A percentile compares a stretch with the other conserved stretches of the same genome.
These are phyloP conservation scores for Bassia scoparia DNA, from an alignment of 148 eudicot genomes.

Conservation along the genomic window DNA sequence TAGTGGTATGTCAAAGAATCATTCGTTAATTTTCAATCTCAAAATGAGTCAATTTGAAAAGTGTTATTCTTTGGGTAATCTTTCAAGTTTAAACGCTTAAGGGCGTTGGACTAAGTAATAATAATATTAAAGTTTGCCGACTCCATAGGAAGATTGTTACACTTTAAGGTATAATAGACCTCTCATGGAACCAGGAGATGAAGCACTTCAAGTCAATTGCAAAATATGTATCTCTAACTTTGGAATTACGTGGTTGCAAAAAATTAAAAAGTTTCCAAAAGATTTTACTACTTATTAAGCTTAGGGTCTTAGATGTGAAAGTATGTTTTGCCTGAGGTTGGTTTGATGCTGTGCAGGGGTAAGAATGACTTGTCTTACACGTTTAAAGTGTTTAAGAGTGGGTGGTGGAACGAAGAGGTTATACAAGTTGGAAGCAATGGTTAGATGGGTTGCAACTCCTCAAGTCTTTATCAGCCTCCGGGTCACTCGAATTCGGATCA, in stretches of 20 bases:
- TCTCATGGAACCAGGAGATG: too few relatives aligned
- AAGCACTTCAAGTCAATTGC: conserved; percentile 6
- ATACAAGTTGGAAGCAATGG: not conserved
- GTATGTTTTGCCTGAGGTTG: conserved; percentile 19
- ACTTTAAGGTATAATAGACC: conserved; percentile 9
- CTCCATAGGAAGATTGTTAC: not conserved
- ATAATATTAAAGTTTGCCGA: too few relatives aligned
- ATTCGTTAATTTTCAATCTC: too few relatives aligned
- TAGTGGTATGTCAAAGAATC: too few relatives aligned
- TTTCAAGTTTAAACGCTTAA: too few relatives aligned
- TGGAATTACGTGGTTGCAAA: not conserved
- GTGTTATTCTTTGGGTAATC: too few relatives aligned
- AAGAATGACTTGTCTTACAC: conserved; percentile 4
- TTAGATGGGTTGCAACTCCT: not conserved
- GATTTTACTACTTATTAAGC: not conserved
- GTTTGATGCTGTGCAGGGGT: too few relatives aligned
- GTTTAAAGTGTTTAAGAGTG: conserved; percentile 15
- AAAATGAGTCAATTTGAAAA: too few relatives aligned
- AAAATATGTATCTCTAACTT: conserved; percentile 8
- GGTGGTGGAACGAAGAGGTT: not conserved
- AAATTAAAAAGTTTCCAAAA: not conserved
- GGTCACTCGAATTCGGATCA: not conserved
- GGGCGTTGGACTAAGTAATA: too few relatives aligned
- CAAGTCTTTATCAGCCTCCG: conserved; percentile 1
- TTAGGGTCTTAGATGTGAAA: not conserved